These are phyloP conservation scores for Penicillium corylophilum DNA, from an alignment of 2,329 filamentous ascomycete genomes.

Conservation along the genomic window DNA sequence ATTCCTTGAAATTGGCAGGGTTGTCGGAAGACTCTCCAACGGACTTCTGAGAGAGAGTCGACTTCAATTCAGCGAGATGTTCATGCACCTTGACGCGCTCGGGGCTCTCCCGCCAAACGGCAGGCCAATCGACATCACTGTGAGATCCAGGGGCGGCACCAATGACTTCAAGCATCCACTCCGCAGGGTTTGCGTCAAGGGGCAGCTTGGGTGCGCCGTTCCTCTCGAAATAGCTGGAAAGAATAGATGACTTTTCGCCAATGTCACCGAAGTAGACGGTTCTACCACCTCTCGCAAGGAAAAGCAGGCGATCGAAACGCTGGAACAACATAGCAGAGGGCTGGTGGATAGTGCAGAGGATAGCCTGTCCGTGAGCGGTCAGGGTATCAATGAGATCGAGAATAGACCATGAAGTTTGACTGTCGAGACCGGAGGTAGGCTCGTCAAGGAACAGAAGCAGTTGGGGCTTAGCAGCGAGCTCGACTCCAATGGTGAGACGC, in stretches of 20 bases:
- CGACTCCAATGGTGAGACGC: conserved; percentile 91
- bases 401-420: conserved; percentile 91
- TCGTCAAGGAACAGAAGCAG: conserved; percentile 91
- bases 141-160: conserved; percentile 63
- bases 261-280: conserved; percentile 71
- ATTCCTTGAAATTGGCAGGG: conserved; percentile 67
- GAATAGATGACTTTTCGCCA: conserved; percentile 56
- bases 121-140: conserved; percentile 65
- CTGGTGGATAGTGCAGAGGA: conserved; percentile 97
- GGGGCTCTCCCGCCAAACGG: conserved; percentile 59
- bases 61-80: conserved; percentile 54
- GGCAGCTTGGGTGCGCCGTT: conserved; percentile 63
- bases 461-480: conserved; percentile 86
- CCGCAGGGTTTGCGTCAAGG: conserved; percentile 68
- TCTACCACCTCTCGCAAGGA: conserved; percentile 64
- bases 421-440: conserved; percentile 90
- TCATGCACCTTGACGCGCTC: conserved; percentile 59
- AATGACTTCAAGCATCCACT: conserved; percentile 67
- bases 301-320: conserved; percentile 67
- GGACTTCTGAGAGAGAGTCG: conserved; percentile 42
- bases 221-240: conserved; percentile 64
- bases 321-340: conserved; percentile 95
- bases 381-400: conserved; percentile 84
- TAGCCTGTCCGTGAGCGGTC: conserved; percentile 82
- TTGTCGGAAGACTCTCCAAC: conserved; percentile 40